phyloP scores from a whole-genome alignment of 495 filamentous ascomycete species.

The Pyrenula massariospora region DNA sequence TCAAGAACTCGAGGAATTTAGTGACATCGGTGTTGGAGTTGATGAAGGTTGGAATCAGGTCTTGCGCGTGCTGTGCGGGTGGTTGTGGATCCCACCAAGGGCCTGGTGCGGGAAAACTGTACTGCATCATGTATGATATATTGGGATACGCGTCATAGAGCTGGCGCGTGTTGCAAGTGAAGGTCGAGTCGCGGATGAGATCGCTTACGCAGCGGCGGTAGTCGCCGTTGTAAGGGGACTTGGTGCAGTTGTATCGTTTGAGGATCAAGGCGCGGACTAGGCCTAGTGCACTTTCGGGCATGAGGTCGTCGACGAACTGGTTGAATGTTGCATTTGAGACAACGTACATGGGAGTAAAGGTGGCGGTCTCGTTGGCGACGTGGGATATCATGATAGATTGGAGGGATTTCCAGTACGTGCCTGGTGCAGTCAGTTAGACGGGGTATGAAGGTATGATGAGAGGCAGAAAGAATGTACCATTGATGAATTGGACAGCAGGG shows the following conservation, averaged over 20 bases:
- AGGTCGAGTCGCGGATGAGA: slow-evolving; percentile 19
- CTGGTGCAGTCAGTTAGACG: neutral
- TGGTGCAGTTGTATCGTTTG: too few species aligned
- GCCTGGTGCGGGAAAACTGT: too few species aligned
- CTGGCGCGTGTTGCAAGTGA: slow-evolving; percentile 22
- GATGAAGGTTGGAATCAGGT: slow-evolving; percentile 23
- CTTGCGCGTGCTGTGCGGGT: slow-evolving; percentile 16
- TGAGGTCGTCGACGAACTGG: too few species aligned
- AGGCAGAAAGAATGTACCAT: neutral
- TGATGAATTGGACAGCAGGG: neutral
- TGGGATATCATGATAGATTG: slow-evolving; percentile 3
- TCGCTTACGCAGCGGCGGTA: slow-evolving; percentile 14
- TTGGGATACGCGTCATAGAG: slow-evolving; percentile 17
- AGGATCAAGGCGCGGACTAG: too few species aligned
- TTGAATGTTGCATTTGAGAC: slow-evolving; percentile 1
- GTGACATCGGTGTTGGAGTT: slow-evolving; percentile 9
- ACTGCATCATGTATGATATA: slow-evolving; percentile 22
- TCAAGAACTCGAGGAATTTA: neutral
- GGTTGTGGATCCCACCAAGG: slow-evolving; percentile 8
- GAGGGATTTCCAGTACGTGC: neutral
- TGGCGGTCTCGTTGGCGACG: slow-evolving; percentile 1
- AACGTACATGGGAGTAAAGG: too few species aligned
- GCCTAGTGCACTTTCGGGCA: too few species aligned
- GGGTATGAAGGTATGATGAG: neutral
- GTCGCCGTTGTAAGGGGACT: too few species aligned